Percentiles rank a stretch among this genome's conserved stretches.
These are phyloP conservation scores for Exserohilum turcica DNA, from an alignment of 2,329 filamentous ascomycete species.

Conservation along the genomic window DNA sequence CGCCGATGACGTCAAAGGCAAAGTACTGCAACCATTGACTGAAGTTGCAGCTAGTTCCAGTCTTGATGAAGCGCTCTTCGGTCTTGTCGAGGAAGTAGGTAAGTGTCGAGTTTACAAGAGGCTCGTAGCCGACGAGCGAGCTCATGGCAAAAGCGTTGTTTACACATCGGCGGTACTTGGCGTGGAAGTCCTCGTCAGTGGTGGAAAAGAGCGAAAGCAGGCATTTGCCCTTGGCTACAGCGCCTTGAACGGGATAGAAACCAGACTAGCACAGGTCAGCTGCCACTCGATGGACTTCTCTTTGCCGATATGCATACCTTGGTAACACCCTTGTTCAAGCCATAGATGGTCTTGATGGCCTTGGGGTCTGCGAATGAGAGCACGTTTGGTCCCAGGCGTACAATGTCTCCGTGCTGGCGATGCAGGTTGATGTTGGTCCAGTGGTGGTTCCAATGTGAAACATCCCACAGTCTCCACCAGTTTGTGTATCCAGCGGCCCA, in stretches of 20 bases:
- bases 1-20: conserved; percentile 80
- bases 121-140: conserved; percentile 76
- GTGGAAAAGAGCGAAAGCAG: conserved; percentile 78
- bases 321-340: conserved; percentile 77
- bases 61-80: conserved; percentile 49
- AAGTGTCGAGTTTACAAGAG: conserved; percentile 76
- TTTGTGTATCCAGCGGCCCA: conserved; percentile 71
- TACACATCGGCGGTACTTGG: conserved; percentile 74
- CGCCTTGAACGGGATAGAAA: conserved; percentile 80
- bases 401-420: conserved; percentile 72
- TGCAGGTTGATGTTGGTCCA: conserved; percentile 71
- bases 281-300: background rate
- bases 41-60: conserved; percentile 63
- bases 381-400: conserved; percentile 74
- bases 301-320: conserved; percentile 61
- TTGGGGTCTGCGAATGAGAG: conserved; percentile 76
- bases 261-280: conserved; percentile 63
- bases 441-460: conserved; percentile 67
- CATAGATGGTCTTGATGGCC: conserved; percentile 77
- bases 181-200: conserved; percentile 74
- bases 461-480: conserved; percentile 76
- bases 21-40: conserved; percentile 78
- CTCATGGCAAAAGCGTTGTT: conserved; percentile 80
- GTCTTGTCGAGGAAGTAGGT: conserved; percentile 68
- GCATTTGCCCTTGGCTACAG: conserved; percentile 69